A percentile compares a stretch with the other conserved stretches of the same genome.
Conservation (phyloP, 345 rosid species). For the Gynandropsis gynandra region DNA sequence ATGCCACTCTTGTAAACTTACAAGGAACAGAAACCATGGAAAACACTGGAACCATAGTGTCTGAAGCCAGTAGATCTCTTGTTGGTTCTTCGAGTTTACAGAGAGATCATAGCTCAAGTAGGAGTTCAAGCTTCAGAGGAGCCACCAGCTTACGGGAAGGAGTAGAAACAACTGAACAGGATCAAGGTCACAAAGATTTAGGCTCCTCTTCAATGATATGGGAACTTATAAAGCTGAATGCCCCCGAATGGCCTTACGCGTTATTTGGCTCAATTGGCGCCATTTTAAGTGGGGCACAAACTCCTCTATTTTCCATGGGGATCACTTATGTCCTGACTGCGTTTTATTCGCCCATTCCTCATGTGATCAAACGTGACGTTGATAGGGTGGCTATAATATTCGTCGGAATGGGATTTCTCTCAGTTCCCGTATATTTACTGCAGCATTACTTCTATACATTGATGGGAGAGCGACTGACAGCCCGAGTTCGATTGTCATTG, state of each 20-base stretch:
- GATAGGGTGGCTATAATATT: slow-evolving; percentile 39
- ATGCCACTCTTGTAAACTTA: slow-evolving; percentile 45
- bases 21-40: slow-evolving; percentile 40
- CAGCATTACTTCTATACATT: slow-evolving; percentile 73
- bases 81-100: slow-evolving; percentile 23
- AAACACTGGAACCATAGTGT: slow-evolving; percentile 30
- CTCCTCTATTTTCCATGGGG: slow-evolving; percentile 68
- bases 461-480: slow-evolving; percentile 79
- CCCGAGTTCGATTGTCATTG: slow-evolving; percentile 61
- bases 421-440: slow-evolving; percentile 56
- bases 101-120: slow-evolving; percentile 19
- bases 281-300: slow-evolving; percentile 59
- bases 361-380: slow-evolving; percentile 41
- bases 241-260: slow-evolving; percentile 82
- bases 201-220: slow-evolving; percentile 34
- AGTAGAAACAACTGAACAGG: slow-evolving; percentile 19
- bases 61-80: slow-evolving; percentile 38
- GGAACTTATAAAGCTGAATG: slow-evolving; percentile 58
- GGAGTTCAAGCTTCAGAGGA: slow-evolving; percentile 19
- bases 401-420: slow-evolving; percentile 38
- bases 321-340: slow-evolving; percentile 55
- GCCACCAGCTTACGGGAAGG: slow-evolving; percentile 25
- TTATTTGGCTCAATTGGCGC: slow-evolving; percentile 78
- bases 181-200: slow-evolving; percentile 13
- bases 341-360: slow-evolving; percentile 44